Evolutionary conservation across 2,329 filamentous ascomycete genomes (phyloP), one percentile per base, ranked within the genome.

Genomic region (Chaetomium olivaceum): DNA sequence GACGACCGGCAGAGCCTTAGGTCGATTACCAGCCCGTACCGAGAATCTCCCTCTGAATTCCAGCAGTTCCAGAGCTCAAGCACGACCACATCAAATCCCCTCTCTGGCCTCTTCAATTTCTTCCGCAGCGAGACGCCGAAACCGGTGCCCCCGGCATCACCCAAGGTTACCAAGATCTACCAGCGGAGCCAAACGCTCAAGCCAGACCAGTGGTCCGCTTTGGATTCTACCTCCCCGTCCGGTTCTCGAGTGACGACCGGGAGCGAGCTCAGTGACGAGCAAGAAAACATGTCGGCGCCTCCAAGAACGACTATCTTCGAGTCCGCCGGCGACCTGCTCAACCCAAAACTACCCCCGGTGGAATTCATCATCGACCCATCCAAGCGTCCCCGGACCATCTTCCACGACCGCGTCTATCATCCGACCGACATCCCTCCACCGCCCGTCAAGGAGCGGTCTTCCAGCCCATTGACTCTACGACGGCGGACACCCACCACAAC

Each of bases 331-430:
- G 94, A 99, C 76, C 80, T 99, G 3, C 85, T 99, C 50, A 96
- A 94, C 75, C 95, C 95, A 5, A 94, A 93, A 57, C 79, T 98
- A 39, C 94, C 95, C 19, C 85, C 91, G 0, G 82, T 87, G 3
- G 89, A 93, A 54, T 99, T 92, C 77, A 82, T 99, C 46, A 85
- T 93, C 60, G 91, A 98, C 71, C 94, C 95, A 8, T 84, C 89
- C 1, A 89, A 87, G 59, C 89, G 95, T 19, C 88, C 92, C 0
- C 87, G 92, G 56, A 94, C 94, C 1, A 99, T 99, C 67, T 98
- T 98, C 77, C 95, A 99, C 76, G 95, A 99, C 76, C 89, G 95
- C 12, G 87, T 99, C 19, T 99, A 99, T 75, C 92, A 97, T 73
- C 93, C 95, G 0, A 86, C 90, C 52, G 95, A 99, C 74, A 97